phyloP scores from a whole-genome alignment of 2,329 filamentous ascomycete genomes.

The Orbilia javanica region DNA sequence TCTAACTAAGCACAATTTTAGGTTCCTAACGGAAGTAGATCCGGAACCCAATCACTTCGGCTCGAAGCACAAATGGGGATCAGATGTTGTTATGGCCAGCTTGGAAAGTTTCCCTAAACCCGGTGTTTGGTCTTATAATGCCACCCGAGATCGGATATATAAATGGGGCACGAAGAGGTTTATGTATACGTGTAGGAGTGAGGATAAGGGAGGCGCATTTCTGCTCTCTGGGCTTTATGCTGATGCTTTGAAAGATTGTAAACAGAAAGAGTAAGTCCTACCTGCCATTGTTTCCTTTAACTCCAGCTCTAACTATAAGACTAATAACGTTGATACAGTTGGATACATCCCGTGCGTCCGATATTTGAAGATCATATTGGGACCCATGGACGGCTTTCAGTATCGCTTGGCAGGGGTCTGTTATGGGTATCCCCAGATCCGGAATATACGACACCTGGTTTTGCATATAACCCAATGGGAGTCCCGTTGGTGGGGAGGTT shows the following conservation, averaged over 20 bases:
- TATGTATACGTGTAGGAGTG: slow-evolving; percentile 39
- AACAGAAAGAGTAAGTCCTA: slow-evolving; percentile 21
- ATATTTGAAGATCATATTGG: slow-evolving; percentile 9
- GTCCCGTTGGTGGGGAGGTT: slow-evolving; percentile 18
- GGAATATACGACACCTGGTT: slow-evolving; percentile 22
- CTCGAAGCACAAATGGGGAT: slow-evolving; percentile 1
- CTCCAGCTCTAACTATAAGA: neutral
- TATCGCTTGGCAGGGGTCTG: slow-evolving; percentile 17
- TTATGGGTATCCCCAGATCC: slow-evolving; percentile 30
- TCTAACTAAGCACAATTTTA: neutral
- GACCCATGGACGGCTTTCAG: neutral
- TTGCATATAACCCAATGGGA: slow-evolving; percentile 7
- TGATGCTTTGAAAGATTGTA: slow-evolving; percentile 26
- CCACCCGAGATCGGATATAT: slow-evolving; percentile 17
- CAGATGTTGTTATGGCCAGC: slow-evolving; percentile 26
- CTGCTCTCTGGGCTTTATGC: neutral
- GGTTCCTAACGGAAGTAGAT: slow-evolving; percentile 42
- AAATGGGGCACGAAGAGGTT: slow-evolving; percentile 41
- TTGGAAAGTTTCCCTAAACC: slow-evolving; percentile 27
- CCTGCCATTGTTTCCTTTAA: neutral
- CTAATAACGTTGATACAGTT: neutral
- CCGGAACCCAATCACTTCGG: slow-evolving; percentile 23
- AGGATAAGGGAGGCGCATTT: slow-evolving; percentile 26
- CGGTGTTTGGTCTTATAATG: slow-evolving; percentile 36
- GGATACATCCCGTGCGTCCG: slow-evolving; percentile 19